Conservation (phyloP, 2,329 filamentous ascomycete species). For the Beauveria medogensis region DNA sequence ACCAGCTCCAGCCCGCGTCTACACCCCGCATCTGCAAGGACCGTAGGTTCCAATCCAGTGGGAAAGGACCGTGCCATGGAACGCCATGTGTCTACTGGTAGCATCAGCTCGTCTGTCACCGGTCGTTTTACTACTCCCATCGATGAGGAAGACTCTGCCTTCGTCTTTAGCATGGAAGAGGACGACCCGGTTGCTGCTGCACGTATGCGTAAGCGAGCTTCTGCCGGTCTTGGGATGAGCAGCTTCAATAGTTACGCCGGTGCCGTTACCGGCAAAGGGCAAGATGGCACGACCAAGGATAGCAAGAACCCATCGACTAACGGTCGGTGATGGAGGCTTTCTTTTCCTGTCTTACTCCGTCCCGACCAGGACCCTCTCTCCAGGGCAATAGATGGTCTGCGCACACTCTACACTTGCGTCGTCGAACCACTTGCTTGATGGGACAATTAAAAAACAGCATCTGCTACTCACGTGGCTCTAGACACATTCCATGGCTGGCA, state of each 20-base stretch:
- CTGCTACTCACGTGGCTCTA: background rate
- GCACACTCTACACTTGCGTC: background rate
- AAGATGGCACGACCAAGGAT: constrained; percentile 21
- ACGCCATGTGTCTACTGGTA: constrained; percentile 52
- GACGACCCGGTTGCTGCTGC: constrained; percentile 41
- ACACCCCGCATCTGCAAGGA: constrained; percentile 39
- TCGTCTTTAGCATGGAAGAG: constrained; percentile 59
- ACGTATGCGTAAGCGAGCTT: constrained; percentile 40
- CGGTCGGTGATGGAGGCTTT: constrained; percentile 19
- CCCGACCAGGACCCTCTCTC: background rate
- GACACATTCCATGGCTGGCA: background rate
- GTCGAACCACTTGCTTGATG: background rate
- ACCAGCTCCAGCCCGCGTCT: constrained; percentile 39
- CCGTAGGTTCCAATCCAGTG: constrained; percentile 32
- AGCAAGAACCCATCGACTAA: constrained; percentile 19
- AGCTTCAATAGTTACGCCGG: constrained; percentile 35
- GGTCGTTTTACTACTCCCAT: constrained; percentile 57
- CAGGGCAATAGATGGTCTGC: background rate
- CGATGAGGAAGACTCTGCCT: constrained; percentile 55
- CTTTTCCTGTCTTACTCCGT: background rate
- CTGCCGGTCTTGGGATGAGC: constrained; percentile 33
- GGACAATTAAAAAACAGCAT: background rate
- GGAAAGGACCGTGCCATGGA: constrained; percentile 39
- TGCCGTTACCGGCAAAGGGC: constrained; percentile 22
- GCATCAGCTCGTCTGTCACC: constrained; percentile 45